Evolutionary conservation across 257 asterid genomes (phyloP).

Genomic region (Lantana camara): DNA sequence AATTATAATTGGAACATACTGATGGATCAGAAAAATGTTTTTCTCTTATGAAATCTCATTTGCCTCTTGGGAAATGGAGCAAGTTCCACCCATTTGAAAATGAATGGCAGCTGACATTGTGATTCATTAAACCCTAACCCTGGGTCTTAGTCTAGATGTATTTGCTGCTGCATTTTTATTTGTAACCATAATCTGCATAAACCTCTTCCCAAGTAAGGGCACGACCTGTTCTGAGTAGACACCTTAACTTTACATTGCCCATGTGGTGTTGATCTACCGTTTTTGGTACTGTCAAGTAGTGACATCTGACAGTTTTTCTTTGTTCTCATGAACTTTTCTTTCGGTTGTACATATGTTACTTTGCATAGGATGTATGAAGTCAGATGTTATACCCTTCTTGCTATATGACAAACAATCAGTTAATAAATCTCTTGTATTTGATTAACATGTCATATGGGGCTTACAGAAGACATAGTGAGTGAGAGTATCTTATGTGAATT

Average conservation of each 20-base stretch:
- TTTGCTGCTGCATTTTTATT: too few species aligned
- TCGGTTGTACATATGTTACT: not conserved
- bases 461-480: not conserved
- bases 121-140: too few species aligned
- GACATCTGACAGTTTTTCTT: not conserved
- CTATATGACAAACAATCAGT: not conserved
- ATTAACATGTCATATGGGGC: not conserved
- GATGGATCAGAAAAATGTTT: too few species aligned
- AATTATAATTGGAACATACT: too few species aligned
- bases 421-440: not conserved
- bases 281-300: not conserved
- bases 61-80: too few species aligned
- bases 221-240: too few species aligned
- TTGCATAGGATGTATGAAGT: not conserved
- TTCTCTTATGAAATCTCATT: too few species aligned
- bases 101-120: too few species aligned
- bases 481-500: not conserved
- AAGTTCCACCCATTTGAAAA: too few species aligned
- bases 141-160: too few species aligned
- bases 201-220: too few species aligned
- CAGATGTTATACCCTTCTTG: not conserved
- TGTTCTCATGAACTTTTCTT: not conserved
- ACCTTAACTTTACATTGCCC: not conserved
- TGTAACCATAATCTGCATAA: too few species aligned
- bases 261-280: not conserved